phyloP scores from a whole-genome alignment of 2,329 filamentous ascomycete species.

The Ophiocordyceps sinensis region DNA sequence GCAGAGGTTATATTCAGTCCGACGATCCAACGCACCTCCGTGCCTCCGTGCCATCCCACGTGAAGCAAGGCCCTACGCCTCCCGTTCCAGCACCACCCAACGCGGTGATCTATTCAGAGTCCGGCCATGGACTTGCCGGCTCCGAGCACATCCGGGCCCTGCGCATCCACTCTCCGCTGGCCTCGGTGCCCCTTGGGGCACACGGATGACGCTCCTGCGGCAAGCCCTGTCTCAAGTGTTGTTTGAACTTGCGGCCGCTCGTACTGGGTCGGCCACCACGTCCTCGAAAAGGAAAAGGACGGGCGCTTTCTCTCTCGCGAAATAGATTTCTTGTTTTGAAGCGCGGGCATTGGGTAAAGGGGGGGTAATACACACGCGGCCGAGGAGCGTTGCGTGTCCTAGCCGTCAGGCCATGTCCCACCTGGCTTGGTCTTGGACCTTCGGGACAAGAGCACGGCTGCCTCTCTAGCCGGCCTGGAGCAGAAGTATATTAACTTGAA shows the following conservation, averaged over 20 bases:
- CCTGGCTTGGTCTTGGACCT: too few relatives aligned
- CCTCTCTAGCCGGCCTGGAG: too few relatives aligned
- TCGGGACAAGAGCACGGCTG: too few relatives aligned
- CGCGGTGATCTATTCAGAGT: neutral
- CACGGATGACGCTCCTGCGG: constrained; percentile 12
- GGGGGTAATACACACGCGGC: too few relatives aligned
- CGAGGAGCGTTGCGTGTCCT: too few relatives aligned
- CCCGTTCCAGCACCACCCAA: constrained; percentile 1
- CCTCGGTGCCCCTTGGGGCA: neutral
- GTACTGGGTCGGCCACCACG: neutral
- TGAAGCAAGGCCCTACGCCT: constrained; percentile 2
- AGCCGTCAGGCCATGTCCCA: too few relatives aligned
- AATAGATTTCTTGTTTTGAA: too few relatives aligned
- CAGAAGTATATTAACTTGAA: neutral
- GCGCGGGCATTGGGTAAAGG: too few relatives aligned
- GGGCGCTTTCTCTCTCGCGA: too few relatives aligned
- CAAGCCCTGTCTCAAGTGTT: constrained; percentile 16
- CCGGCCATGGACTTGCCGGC: constrained; percentile 2
- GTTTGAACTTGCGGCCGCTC: constrained; percentile 1
- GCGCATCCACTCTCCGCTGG: neutral
- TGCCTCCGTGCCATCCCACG: constrained; percentile 11
- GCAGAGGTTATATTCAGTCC: constrained; percentile 8
- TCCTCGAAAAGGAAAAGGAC: too few relatives aligned
- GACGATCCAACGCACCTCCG: constrained; percentile 1
- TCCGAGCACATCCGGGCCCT: constrained; percentile 6